Base-by-base conservation (phyloP, 257 asterid genomes). In the Lantana camara region DNA sequence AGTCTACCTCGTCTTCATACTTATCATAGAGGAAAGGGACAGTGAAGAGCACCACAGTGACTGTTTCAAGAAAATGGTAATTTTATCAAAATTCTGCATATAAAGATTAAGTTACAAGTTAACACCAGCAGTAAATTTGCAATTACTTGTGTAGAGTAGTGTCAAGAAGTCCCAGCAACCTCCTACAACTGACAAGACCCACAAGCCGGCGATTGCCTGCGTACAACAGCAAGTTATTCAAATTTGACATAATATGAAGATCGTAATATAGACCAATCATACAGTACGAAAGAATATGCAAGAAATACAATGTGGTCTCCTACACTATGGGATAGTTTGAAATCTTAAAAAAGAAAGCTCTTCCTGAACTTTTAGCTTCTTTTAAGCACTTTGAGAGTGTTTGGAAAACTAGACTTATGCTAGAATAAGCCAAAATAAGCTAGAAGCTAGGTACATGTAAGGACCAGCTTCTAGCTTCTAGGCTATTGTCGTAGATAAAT, bases 151-250 rank as follows among this genome's bases (percentile, higher is more conserved):
- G 59, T 83, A 89, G n/a, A 85, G 75, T 41, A 92, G 78, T 4
- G 97, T 86, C 78, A 92, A 74, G 88, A 92, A 92, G 83, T 82
- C 88, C 14, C 76, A 76, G 79, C 87, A 79, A 73, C 97, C 72
- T 16, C 98, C 98, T 67, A 92, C 52, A 37, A 82, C 22, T 1
- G 98, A 92, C 55, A 83, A 23, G 6, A 80, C 47, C 97, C 95
- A 92, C 82, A 92, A 68, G 46, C 92, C 96, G 54, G 80, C 85
- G 52, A 92, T 75, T 45, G 80, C 96, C 98, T 92, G 80, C 24
- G 14, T 5, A 8, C 8, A 35, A 22, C 23, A n/a, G 34, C n/a
- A 7, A 20, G 63, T 20, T 11, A 51, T n/a, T 10, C 52, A 29
- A 15, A n/a, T 35, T 35, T 10, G 35, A 3, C 5, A 22, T 11